Evolutionary conservation across 208 protist species (phyloP).

Genomic region (Leishmania lainsoni): DNA sequence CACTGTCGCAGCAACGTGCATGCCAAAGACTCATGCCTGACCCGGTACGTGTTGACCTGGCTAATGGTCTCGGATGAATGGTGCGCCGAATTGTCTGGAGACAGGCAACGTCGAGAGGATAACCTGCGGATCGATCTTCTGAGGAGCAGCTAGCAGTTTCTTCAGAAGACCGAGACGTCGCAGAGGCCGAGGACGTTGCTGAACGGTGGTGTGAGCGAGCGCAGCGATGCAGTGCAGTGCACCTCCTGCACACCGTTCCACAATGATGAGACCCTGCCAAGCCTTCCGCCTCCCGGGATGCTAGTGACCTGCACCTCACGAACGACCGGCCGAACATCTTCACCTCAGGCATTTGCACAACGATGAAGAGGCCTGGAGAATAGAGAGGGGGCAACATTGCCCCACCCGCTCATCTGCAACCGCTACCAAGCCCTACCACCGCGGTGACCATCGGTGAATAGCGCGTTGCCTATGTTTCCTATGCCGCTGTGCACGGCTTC

Average conservation of each 20-base stretch:
- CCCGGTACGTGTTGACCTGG: neutral
- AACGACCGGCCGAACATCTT: neutral
- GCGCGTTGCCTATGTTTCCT: neutral
- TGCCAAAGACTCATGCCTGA: neutral
- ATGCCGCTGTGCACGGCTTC: neutral
- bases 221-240: slow-evolving; percentile 9
- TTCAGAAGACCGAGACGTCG: neutral
- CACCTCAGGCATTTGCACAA: neutral
- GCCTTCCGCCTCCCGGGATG: neutral
- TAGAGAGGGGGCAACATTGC: neutral
- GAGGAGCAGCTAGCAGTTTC: neutral
- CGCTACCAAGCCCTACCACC: neutral
- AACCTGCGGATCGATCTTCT: neutral
- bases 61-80: neutral
- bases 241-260: neutral
- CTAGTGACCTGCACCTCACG: slow-evolving; percentile 14
- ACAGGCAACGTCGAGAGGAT: neutral
- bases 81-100: neutral
- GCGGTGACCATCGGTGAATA: neutral
- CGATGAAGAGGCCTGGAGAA: neutral
- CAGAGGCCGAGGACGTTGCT: slow-evolving; percentile 9
- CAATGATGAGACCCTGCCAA: neutral
- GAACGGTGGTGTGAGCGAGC: neutral
- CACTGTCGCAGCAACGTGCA: too few relatives aligned
- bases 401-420: neutral